A percentile compares a stretch with the other conserved stretches of the same genome.
These are phyloP conservation scores for Candida berthetii DNA, from an alignment of 805 yeast species.

Conservation along the genomic window DNA sequence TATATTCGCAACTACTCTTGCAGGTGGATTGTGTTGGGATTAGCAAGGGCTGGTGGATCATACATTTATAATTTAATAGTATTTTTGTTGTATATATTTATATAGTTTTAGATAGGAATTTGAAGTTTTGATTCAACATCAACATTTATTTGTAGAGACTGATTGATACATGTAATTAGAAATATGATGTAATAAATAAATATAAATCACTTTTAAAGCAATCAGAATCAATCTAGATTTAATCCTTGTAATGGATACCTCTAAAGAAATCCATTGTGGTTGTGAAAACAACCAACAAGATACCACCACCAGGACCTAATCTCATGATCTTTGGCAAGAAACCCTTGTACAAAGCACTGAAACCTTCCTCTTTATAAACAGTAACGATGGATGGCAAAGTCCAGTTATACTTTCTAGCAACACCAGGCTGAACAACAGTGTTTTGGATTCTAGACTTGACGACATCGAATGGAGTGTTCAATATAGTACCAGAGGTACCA, in stretches of 20 bases:
- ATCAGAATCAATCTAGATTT: no score
- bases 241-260: constrained; percentile 20
- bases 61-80: constrained; percentile 29
- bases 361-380: constrained; percentile 88
- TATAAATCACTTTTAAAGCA: no score
- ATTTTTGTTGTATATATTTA: background rate
- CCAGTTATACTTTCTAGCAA: constrained; percentile 87
- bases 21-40: constrained; percentile 30
- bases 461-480: constrained; percentile 96
- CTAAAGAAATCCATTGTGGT: constrained; percentile 92
- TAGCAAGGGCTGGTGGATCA: constrained; percentile 67
- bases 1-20: constrained; percentile 27
- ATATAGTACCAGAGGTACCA: constrained; percentile 92
- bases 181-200: background rate
- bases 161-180: no score
- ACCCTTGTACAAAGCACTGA: constrained; percentile 88
- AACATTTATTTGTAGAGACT: no score
- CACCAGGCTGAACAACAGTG: constrained; percentile 60
- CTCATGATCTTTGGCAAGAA: constrained; percentile 95
- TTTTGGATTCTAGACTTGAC: constrained; percentile 95
- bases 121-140: no score
- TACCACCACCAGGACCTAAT: constrained; percentile 99
- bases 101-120: no score
- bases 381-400: constrained; percentile 71
- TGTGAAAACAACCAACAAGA: constrained; percentile 93